A percentile compares a stretch with the other conserved stretches of the same genome.
phyloP scores from a whole-genome alignment of 805 yeast genomes.

The Pichia membranifaciens region DNA sequence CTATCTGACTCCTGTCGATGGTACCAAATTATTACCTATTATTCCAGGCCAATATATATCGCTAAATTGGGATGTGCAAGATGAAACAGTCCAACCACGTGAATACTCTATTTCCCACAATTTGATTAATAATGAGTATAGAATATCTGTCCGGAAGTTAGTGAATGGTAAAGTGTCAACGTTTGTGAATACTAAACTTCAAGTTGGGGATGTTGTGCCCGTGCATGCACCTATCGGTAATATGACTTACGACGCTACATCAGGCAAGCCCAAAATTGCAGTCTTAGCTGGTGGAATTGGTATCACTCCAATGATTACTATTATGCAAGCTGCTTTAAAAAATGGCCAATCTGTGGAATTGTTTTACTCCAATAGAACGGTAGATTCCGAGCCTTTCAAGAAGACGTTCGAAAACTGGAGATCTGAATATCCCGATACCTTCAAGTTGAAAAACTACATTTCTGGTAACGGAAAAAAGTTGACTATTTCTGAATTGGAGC shows the following conservation, averaged over 20 bases:
- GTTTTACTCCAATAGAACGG: constrained; percentile 30
- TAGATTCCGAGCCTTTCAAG: constrained; percentile 15
- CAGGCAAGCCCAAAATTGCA: constrained; percentile 29
- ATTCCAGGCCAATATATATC: constrained; percentile 44
- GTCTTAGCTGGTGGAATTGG: constrained; percentile 62
- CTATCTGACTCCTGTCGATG: constrained; percentile 43
- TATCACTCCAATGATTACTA: constrained; percentile 56
- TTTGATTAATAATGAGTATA: constrained; percentile 35
- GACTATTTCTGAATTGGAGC: constrained; percentile 21
- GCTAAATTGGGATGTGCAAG: constrained; percentile 31
- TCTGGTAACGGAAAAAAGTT: constrained; percentile 15
- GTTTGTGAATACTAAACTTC: constrained; percentile 41
- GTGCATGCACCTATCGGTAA: constrained; percentile 59
- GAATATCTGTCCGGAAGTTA: constrained; percentile 53
- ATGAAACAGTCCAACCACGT: constrained; percentile 39
- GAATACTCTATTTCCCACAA: constrained; percentile 52
- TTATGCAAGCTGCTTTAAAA: constrained; percentile 36
- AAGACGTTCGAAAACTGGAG: constrained; percentile 9
- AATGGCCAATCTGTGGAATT: constrained; percentile 31
- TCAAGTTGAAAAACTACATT: constrained; percentile 2
- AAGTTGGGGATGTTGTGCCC: constrained; percentile 42
- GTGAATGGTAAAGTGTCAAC: constrained; percentile 52
- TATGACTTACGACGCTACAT: constrained; percentile 31
- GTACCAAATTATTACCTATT: constrained; percentile 19
- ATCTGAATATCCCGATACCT: constrained; percentile 6